Percentiles rank a stretch among this genome's conserved stretches.
Evolutionary conservation across 2,329 filamentous ascomycete genomes (phyloP).

Genomic region (Lachnellula arida): DNA sequence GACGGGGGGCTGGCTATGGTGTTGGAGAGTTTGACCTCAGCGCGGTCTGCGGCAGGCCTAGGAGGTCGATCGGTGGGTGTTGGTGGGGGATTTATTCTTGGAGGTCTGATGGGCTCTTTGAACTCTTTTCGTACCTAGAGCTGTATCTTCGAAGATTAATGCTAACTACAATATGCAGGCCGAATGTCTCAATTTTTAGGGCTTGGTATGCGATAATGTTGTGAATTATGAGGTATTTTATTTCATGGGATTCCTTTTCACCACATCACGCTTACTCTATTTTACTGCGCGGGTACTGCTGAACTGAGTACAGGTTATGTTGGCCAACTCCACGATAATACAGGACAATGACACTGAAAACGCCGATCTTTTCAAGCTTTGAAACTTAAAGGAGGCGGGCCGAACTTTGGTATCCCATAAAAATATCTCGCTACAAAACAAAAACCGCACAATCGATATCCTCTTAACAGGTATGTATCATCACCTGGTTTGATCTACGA

Average conservation of each 20-base stretch:
- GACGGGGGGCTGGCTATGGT: constrained; percentile 35
- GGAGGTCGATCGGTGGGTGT: constrained; percentile 32
- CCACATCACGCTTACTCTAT: neutral
- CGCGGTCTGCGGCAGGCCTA: constrained; percentile 17
- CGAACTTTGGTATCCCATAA: constrained; percentile 16
- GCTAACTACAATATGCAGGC: constrained; percentile 5
- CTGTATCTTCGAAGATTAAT: neutral
- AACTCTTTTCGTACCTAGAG: neutral
- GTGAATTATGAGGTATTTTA: constrained; percentile 10
- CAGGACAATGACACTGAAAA: constrained; percentile 21
- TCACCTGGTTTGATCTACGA: constrained; percentile 41
- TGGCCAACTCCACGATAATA: constrained; percentile 26
- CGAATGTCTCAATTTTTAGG: constrained; percentile 10
- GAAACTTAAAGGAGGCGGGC: constrained; percentile 36
- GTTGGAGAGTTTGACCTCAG: constrained; percentile 29
- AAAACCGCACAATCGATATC: neutral
- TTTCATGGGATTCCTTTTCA: neutral
- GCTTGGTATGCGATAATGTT: constrained; percentile 14
- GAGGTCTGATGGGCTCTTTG: constrained; percentile 9
- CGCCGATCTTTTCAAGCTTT: constrained; percentile 30
- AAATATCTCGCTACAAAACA: neutral
- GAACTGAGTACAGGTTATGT: constrained; percentile 21
- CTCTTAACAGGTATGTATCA: too few relatives aligned
- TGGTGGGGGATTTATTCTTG: constrained; percentile 15
- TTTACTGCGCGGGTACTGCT: neutral